phyloP scores from a whole-genome alignment of 768 basidiomycete genomes.

The Podaxis sp. region DNA sequence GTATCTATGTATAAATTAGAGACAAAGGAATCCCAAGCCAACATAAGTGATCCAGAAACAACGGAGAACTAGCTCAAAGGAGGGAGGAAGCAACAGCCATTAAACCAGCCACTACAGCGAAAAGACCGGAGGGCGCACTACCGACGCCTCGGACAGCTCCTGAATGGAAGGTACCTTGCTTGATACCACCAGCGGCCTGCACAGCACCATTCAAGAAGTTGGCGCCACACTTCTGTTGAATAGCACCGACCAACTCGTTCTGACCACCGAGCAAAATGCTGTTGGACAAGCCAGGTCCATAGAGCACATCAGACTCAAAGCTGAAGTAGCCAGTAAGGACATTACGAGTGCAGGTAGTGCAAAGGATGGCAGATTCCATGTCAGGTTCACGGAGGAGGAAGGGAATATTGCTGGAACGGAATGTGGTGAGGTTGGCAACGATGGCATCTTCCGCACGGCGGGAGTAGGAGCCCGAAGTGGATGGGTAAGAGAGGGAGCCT shows the following conservation, averaged over 20 bases:
- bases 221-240: conserved; percentile 64
- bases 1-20: conserved; percentile 17
- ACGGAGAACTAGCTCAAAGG: conserved; percentile 4
- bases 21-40: not conserved
- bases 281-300: conserved; percentile 68
- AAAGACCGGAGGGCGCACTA: conserved; percentile 22
- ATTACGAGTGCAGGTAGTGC: conserved; percentile 79
- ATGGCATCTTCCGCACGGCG: conserved; percentile 31
- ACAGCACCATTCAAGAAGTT: conserved; percentile 70
- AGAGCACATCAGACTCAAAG: conserved; percentile 71
- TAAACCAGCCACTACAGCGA: conserved; percentile 27
- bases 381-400: conserved; percentile 76
- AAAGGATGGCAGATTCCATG: conserved; percentile 54
- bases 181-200: conserved; percentile 62
- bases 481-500: conserved; percentile 22
- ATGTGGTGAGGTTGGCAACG: conserved; percentile 59
- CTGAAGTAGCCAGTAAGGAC: conserved; percentile 75
- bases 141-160: conserved; percentile 25
- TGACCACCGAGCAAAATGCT: conserved; percentile 71
- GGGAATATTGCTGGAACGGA: conserved; percentile 58
- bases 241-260: conserved; percentile 57
- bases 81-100: conserved; percentile 11
- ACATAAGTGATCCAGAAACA: not conserved
- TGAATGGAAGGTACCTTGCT: conserved; percentile 26
- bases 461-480: conserved; percentile 26